phyloP scores from a whole-genome alignment of 768 basidiomycete species.

The Fistulinella prunicolor region DNA sequence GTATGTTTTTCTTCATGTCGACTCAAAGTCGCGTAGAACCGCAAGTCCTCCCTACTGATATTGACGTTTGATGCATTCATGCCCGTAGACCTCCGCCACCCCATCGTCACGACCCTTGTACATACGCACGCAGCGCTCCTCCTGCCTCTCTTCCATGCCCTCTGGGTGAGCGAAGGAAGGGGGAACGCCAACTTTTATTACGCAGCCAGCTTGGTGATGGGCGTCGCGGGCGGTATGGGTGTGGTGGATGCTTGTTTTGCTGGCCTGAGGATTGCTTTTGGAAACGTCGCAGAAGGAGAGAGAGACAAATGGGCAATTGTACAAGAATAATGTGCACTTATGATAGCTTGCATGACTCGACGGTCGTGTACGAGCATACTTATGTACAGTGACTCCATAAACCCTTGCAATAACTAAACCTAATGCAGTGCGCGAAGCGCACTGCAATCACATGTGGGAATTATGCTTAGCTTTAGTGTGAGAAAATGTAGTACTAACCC shows the following conservation, averaged over 20 bases:
- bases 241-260: slow-evolving; percentile 82
- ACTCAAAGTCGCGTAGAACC: neutral
- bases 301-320: slow-evolving; percentile 28
- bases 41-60: no score
- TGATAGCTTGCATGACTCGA: neutral
- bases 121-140: slow-evolving; percentile 83
- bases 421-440: no score
- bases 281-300: slow-evolving; percentile 43
- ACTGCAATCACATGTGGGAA: no score
- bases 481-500: no score
- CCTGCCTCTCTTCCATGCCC: slow-evolving; percentile 84
- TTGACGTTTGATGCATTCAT: neutral
- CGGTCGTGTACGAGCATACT: no score
- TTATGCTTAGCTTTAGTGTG: no score
- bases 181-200: slow-evolving; percentile 99
- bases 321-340: slow-evolving; percentile 22
- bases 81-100: slow-evolving; percentile 71
- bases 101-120: slow-evolving; percentile 77
- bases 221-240: slow-evolving; percentile 81
- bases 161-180: slow-evolving; percentile 89
- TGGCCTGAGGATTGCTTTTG: slow-evolving; percentile 73
- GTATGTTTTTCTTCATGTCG: slow-evolving; percentile 47
- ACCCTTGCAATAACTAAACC: no score
- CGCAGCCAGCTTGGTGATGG: slow-evolving; percentile 92
- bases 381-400: no score